phyloP scores from a whole-genome alignment of 805 yeast genomes.

The Starmerella floricola region DNA sequence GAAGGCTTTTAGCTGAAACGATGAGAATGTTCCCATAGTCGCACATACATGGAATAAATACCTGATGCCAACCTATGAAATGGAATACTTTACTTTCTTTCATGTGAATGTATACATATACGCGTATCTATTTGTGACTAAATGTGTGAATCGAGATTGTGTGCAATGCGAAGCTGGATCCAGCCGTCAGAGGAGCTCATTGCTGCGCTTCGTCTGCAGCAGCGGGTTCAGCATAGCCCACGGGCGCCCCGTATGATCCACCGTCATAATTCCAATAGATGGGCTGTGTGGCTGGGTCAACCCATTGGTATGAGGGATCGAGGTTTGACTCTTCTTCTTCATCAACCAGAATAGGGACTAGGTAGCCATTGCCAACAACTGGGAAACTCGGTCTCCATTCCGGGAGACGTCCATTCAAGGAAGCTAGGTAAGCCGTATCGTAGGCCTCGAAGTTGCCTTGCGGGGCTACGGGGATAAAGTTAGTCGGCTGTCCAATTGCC shows the following conservation, averaged over 20 bases:
- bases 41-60: too few relatives aligned
- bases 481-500: background rate
- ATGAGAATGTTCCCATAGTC: too few relatives aligned
- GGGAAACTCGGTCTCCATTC: conserved; percentile 4
- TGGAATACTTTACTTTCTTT: too few relatives aligned
- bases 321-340: background rate
- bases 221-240: too few relatives aligned
- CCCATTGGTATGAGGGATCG: conserved; percentile 1
- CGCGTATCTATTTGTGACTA: too few relatives aligned
- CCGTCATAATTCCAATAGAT: background rate
- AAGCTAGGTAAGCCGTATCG: background rate
- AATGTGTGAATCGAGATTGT: too few relatives aligned
- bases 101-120: too few relatives aligned
- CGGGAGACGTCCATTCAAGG: conserved; percentile 6
- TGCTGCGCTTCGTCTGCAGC: too few relatives aligned
- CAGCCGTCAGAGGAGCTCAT: too few relatives aligned
- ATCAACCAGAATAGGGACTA: conserved; percentile 9
- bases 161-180: too few relatives aligned
- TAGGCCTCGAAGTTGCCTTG: background rate
- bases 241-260: background rate
- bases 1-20: conserved; percentile 53
- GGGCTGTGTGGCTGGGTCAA: conserved; percentile 5
- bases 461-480: too few relatives aligned
- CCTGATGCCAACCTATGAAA: too few relatives aligned
- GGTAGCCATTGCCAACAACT: conserved; percentile 6